Evolutionary conservation across 1,139 yeast genomes (phyloP), one percentile per base, ranked within the genome.

Genomic region (Zygotorulaspora mrakii): DNA sequence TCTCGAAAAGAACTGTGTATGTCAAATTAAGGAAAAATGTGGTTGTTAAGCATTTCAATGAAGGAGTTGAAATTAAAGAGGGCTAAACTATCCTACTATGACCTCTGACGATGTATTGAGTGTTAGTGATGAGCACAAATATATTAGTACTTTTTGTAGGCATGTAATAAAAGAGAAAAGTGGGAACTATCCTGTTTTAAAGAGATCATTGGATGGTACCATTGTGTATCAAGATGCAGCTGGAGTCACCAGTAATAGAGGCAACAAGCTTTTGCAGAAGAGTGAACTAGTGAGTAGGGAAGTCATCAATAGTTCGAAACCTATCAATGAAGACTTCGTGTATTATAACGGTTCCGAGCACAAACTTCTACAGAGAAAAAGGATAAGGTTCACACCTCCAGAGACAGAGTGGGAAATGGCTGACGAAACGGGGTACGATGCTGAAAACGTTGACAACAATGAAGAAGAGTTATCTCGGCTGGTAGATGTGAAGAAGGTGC

Each of bases 261-360:
- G 86, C 9, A 72, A 74, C 49, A 81, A 81, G 55, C 63, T 79
- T 29, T 70, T 74, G 37, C 69, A 71, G 29, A 72, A 71, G 2
- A 67, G 79, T 4, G 65, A 68, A 11, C 45, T 50, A 51, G 70
- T 57, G 37, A 65, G 64, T 28, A 56, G 69, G 35, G 59, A 50
- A 22, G 53, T 52, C 27, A 49, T 66, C 17, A 54, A 62, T 42
- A 66, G 62, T 8, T 47, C 63, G 60, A 59, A 61, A 64, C 60
- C 54, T 63, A 57, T 53, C 60, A 52, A 52, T 30, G 70, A 58
- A 60, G 66, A 53, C 39, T 66, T 53, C 39, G 55, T 62, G 1
- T 62, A 53, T 35, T 61, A 62, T 39, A 61, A 61, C 35, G 65
- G 66, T 3, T 59, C 65, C 4, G 65, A 59, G 40, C 65, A 61